Conservation (phyloP, 2,329 filamentous ascomycete genomes). For the Mariannaea sp. region DNA sequence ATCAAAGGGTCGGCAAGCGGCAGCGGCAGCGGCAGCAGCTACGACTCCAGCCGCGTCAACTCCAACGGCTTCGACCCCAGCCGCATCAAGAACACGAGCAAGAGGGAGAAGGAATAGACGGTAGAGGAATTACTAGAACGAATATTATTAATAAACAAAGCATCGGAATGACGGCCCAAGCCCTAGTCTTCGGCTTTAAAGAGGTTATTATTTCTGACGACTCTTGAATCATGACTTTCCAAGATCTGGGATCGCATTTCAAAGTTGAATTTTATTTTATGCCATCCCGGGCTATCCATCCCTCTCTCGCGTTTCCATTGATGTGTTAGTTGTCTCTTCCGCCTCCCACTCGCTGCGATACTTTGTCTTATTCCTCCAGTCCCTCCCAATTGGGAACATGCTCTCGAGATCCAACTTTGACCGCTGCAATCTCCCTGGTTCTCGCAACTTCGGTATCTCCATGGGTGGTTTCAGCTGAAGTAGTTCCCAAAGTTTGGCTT, state of each 20-base stretch:
- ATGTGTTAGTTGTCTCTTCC: not conserved
- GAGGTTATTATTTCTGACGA: not conserved
- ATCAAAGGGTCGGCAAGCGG: conserved; percentile 39
- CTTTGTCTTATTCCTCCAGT: conserved; percentile 47
- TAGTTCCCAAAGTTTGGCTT: conserved; percentile 52
- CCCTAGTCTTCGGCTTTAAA: not conserved
- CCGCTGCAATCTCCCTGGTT: conserved; percentile 36
- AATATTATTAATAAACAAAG: not conserved
- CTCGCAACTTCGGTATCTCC: conserved; percentile 39
- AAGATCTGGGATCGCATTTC: not conserved
- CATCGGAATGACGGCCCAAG: conserved; percentile 4
- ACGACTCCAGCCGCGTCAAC: not conserved
- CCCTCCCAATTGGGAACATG: conserved; percentile 42
- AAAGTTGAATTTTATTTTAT: not conserved
- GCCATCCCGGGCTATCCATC: not conserved
- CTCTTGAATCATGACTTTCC: not conserved
- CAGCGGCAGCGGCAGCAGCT: not conserved
- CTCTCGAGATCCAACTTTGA: conserved; percentile 43
- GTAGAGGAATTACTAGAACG: conserved; percentile 3
- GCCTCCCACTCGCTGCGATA: conserved; percentile 52
- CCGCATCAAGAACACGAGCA: conserved; percentile 35
- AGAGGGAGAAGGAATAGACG: conserved; percentile 40
- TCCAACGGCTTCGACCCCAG: not conserved
- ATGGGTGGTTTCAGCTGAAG: conserved; percentile 47
- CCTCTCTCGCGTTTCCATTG: not conserved